Evolutionary conservation across 768 basidiomycete genomes (phyloP), one percentile per base, ranked within the genome.

Genomic region (Pluteus cervinus): DNA sequence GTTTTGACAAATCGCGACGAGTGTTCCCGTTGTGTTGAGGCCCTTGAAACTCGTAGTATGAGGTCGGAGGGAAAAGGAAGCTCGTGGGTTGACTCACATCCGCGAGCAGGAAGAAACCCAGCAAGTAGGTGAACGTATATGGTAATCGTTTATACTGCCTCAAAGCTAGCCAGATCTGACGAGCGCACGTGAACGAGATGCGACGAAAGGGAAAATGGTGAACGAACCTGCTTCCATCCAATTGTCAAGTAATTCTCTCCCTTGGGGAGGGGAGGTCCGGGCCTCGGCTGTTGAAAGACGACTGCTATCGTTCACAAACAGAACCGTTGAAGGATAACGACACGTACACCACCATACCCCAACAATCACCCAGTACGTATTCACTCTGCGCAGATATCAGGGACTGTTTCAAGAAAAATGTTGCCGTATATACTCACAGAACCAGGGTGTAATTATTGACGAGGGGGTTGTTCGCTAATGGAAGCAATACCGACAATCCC

Each of bases 311-410:
- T 16, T 30, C 33, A n/a, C n/a, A n/a, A 22, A 33, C 20, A 18
- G 24, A 9, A 2, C 25, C 29, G 18, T 17, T 17, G n/a, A n/a
- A n/a, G 7, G 21, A 6, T 5, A 24, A 4, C 11, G 15, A 25
- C 1, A 59, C 81, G 33, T 60, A 87, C 86, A 88, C 89, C 89
- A 93, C 79, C 89, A 91, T 33, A 89, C 77, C 6, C 87, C 88
- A 7, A 70, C 66, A 1, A 90, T 32, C 8, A 92, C 82, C 86
- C 83, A 82, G 45, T 87, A 86, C 0, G 63, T 68, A 40, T 80
- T 88, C 10, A 76, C 79, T 16, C 83, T 85, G 15, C 4, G 16
- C 17, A 15, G 9, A 21, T 15, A 36, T 20, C 18, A 39, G 10
- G 43, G 39, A 26, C 11, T 24, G 20, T 12, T 8, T 30, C 24